Evolutionary conservation across 1,139 yeast genomes (phyloP), one percentile per base, ranked within the genome.

Genomic region (Geotrichum phurueaensis): DNA sequence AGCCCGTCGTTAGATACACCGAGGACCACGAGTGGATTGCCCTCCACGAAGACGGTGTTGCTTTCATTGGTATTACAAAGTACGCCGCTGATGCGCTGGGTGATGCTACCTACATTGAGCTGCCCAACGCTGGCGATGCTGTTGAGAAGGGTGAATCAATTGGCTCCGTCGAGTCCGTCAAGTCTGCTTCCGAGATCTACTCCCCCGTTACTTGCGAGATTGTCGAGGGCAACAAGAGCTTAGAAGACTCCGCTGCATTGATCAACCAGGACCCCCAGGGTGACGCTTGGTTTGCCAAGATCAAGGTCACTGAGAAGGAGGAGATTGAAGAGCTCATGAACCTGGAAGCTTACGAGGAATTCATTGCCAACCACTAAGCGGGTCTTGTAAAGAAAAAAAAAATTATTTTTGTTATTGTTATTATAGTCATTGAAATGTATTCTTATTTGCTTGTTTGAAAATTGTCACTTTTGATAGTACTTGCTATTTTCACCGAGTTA

Each of bases 11-110:
- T 66, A 85, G 83, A 75, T 92, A 84, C 79, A 89, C 99, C 20
- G 78, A 80, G 60, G 97, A 94, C 71, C 99, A 94, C 78, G 99
- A 94, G 78, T 94, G 98, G 97, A 78, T 95, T 64, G 94, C 96
- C 1, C 79, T 85, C 57, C 95, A 89, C 73, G 81, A 82, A 45
- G 97, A 92, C 75, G 89, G 90, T 63, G 80, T 85, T 45, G 77
- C 95, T 1, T 91, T 87, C 68, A 80, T 94, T 48, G 99, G 99
- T 48, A 91, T 94, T 75, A 92, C 99, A 64, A 84, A 83, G 70
- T 92, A 94, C 74, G 99, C 99, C 43, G 87, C 97, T 52, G 97
- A 92, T 70, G 96, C 99, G n/a, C 82, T 94, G 64, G 99, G 99
- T 54, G 99, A 94, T 76, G 96, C 96, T 60, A 95, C 98, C 20